Conservation (phyloP, 1,284 basidiomycete genomes). For the Phellinidium pouzarii region DNA sequence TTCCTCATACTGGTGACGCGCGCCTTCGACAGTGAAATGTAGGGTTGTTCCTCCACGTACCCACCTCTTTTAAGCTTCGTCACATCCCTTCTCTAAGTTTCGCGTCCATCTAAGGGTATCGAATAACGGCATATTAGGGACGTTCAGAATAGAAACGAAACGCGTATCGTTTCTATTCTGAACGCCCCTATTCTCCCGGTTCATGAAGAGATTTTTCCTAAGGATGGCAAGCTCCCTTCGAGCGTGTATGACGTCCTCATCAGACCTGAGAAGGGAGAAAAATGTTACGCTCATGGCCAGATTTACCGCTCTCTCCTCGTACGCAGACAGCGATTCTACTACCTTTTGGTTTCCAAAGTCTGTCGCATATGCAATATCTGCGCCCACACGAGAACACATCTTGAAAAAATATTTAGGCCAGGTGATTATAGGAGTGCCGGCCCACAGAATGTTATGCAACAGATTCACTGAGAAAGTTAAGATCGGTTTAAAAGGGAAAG, state of each 20-base stretch:
- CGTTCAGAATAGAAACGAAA: too few species aligned
- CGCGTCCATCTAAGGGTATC: slow-evolving; percentile 49
- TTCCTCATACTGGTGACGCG: slow-evolving; percentile 30
- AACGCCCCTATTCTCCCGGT: too few species aligned
- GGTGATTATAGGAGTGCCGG: slow-evolving; percentile 54
- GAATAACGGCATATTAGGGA: slow-evolving; percentile 43
- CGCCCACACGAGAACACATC: slow-evolving; percentile 56
- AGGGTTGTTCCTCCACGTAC: slow-evolving; percentile 44
- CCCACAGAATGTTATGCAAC: slow-evolving; percentile 47
- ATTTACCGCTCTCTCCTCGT: slow-evolving; percentile 47
- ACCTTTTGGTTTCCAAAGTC: slow-evolving; percentile 51
- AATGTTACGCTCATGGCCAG: slow-evolving; percentile 34
- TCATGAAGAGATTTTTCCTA: slow-evolving; percentile 42
- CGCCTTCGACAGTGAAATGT: slow-evolving; percentile 28
- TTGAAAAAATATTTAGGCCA: slow-evolving; percentile 51
- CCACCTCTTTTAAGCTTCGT: slow-evolving; percentile 51
- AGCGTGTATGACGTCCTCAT: slow-evolving; percentile 21
- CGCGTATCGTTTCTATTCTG: too few species aligned
- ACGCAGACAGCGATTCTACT: slow-evolving; percentile 40
- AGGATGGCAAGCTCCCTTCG: slow-evolving; percentile 34
- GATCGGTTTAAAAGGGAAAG: not conserved
- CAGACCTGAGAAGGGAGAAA: slow-evolving; percentile 26
- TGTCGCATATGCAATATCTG: slow-evolving; percentile 51
- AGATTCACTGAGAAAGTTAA: not conserved
- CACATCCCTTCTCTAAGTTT: slow-evolving; percentile 46